phyloP scores from a whole-genome alignment of 495 filamentous ascomycete species.

The Neurospora discreta region DNA sequence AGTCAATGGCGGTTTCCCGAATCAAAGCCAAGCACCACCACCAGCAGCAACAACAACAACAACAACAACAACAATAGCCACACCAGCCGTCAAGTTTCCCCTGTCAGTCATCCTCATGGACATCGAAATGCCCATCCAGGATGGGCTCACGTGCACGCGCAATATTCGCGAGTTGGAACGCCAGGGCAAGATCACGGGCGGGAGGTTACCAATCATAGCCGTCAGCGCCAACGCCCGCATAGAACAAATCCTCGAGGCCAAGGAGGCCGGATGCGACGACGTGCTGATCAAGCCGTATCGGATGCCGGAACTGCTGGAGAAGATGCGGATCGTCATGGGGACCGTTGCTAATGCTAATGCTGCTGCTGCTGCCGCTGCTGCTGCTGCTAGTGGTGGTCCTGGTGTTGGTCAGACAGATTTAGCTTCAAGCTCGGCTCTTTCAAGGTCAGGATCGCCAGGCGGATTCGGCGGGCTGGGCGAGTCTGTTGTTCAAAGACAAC shows the following conservation, averaged over 20 bases:
- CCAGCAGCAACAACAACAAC: slow-evolving; percentile 11
- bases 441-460: neutral
- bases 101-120: slow-evolving; percentile 59
- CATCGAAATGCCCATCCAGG: slow-evolving; percentile 78
- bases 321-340: slow-evolving; percentile 43
- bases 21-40: slow-evolving; percentile 3
- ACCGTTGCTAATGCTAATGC: slow-evolving; percentile 24
- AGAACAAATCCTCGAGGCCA: slow-evolving; percentile 55
- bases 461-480: neutral
- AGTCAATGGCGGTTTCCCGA: slow-evolving; percentile 1
- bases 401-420: neutral
- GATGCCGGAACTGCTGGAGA: slow-evolving; percentile 35
- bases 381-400: neutral
- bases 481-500: neutral
- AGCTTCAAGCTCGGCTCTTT: neutral
- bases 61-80: slow-evolving; percentile 7
- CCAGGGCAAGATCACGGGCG: slow-evolving; percentile 33
- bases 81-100: slow-evolving; percentile 5
- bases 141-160: slow-evolving; percentile 58
- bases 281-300: slow-evolving; percentile 36
- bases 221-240: slow-evolving; percentile 65
- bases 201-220: slow-evolving; percentile 62
- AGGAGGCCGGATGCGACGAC: slow-evolving; percentile 47
- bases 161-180: slow-evolving; percentile 54
- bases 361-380: neutral